Conservation (phyloP, 73 alveolate genomes). For the Urostyla sp. region DNA sequence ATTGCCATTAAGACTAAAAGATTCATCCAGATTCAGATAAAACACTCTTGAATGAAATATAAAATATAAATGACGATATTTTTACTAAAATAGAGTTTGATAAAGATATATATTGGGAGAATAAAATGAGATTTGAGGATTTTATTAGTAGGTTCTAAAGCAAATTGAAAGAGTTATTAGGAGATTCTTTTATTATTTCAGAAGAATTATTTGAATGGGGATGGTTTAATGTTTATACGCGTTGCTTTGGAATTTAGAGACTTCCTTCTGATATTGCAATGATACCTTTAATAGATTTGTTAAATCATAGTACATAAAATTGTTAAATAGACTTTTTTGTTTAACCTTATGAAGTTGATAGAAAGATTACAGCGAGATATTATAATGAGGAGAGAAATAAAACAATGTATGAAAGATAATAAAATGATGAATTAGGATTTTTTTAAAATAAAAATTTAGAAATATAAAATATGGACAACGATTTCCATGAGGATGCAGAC, state of each 20-base stretch:
- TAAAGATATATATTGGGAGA: neutral
- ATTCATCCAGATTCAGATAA: neutral
- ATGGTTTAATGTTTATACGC: slow-evolving; percentile 60
- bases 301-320: slow-evolving; percentile 37
- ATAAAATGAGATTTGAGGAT: neutral
- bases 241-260: slow-evolving; percentile 67
- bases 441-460: slow-evolving; percentile 27
- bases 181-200: neutral
- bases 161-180: too few relatives aligned
- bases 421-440: slow-evolving; percentile 10
- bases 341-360: slow-evolving; percentile 14
- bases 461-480: slow-evolving; percentile 33
- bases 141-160: too few relatives aligned
- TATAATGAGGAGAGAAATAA: slow-evolving; percentile 36
- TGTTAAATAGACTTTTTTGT: slow-evolving; percentile 27
- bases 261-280: slow-evolving; percentile 61
- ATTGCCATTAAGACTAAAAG: slow-evolving; percentile 22
- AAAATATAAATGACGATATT: slow-evolving; percentile 28
- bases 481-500: slow-evolving; percentile 45
- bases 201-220: slow-evolving; percentile 59
- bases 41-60: neutral
- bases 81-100: slow-evolving; percentile 3
- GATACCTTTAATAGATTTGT: slow-evolving; percentile 59
- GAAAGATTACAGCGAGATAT: slow-evolving; percentile 31
- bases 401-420: slow-evolving; percentile 28